Conservation (phyloP, 2,329 filamentous ascomycete species). For the Allantophomopsis lycopodina region DNA sequence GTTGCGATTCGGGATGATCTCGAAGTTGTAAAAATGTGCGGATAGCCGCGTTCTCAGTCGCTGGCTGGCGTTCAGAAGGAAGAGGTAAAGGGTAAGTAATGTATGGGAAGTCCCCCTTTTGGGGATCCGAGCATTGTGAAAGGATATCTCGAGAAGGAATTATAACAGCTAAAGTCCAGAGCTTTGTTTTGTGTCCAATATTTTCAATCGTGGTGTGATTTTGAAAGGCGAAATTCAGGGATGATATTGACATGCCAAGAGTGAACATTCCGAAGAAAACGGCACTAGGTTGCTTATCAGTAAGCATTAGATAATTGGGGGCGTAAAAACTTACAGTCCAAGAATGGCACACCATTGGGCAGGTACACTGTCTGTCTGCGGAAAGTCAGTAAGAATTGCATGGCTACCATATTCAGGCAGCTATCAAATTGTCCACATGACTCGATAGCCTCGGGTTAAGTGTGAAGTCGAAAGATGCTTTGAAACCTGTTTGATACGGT, state of each 20-base stretch:
- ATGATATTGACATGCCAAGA: constrained; percentile 61
- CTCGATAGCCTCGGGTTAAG: too few relatives aligned
- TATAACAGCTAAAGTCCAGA: constrained; percentile 62
- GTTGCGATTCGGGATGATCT: neutral
- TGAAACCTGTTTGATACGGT: too few relatives aligned
- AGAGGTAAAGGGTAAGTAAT: constrained; percentile 3
- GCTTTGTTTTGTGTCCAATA: constrained; percentile 43
- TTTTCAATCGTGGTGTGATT: constrained; percentile 83
- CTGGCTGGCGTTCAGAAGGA: neutral
- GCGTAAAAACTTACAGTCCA: constrained; percentile 32
- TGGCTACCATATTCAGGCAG: too few relatives aligned
- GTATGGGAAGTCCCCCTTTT: constrained; percentile 1
- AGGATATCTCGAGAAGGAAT: constrained; percentile 33
- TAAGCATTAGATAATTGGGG: constrained; percentile 1
- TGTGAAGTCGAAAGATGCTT: too few relatives aligned
- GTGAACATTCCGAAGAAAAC: constrained; percentile 72
- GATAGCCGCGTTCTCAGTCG: neutral
- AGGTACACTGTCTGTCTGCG: too few relatives aligned
- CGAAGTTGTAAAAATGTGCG: neutral
- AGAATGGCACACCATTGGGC: constrained; percentile 32
- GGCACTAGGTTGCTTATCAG: constrained; percentile 21
- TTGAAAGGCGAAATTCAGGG: constrained; percentile 50
- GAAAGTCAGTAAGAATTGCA: too few relatives aligned
- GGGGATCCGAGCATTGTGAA: constrained; percentile 2
- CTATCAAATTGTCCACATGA: too few relatives aligned